phyloP scores from a whole-genome alignment of 768 basidiomycete species.

The Kwoniella dejecticola region DNA sequence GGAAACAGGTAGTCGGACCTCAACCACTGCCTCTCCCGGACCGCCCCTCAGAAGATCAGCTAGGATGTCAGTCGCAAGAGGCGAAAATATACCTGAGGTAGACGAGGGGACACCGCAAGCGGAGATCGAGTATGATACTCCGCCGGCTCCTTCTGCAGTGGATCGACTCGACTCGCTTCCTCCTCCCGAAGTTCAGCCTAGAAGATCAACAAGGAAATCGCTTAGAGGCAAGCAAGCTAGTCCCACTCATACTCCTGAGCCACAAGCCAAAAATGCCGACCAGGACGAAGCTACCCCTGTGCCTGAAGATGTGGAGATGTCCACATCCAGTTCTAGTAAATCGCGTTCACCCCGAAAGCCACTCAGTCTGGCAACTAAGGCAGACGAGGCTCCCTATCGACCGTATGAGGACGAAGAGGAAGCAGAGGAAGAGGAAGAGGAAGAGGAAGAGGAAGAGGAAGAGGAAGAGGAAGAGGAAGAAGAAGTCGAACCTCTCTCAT shows the following conservation, averaged over 20 bases:
- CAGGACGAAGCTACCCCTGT: background rate
- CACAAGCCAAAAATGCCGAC: background rate
- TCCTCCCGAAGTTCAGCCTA: background rate
- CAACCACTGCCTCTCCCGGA: conserved; percentile 10
- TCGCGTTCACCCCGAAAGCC: conserved; percentile 8
- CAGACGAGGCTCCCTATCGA: conserved; percentile 21
- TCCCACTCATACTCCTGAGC: conserved; percentile 7
- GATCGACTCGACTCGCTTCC: background rate
- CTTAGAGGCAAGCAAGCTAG: conserved; percentile 1
- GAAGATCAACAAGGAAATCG: conserved; percentile 10
- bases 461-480: conserved; percentile 7
- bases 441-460: conserved; percentile 4
- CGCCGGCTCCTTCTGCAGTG: background rate
- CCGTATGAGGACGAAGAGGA: conserved; percentile 16
- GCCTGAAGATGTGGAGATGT: background rate
- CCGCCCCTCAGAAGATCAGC: conserved; percentile 11
- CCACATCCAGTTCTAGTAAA: background rate
- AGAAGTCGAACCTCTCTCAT: background rate
- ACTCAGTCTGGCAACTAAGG: background rate
- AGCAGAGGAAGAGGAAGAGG: background rate
- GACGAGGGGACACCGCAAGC: conserved; percentile 7
- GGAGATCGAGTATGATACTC: background rate
- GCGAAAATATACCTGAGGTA: conserved; percentile 10
- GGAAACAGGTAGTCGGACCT: background rate
- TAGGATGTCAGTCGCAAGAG: conserved; percentile 11